These are phyloP conservation scores for Chlamydomonas applanata DNA, from an alignment of 139 green algal species.

Conservation along the genomic window DNA sequence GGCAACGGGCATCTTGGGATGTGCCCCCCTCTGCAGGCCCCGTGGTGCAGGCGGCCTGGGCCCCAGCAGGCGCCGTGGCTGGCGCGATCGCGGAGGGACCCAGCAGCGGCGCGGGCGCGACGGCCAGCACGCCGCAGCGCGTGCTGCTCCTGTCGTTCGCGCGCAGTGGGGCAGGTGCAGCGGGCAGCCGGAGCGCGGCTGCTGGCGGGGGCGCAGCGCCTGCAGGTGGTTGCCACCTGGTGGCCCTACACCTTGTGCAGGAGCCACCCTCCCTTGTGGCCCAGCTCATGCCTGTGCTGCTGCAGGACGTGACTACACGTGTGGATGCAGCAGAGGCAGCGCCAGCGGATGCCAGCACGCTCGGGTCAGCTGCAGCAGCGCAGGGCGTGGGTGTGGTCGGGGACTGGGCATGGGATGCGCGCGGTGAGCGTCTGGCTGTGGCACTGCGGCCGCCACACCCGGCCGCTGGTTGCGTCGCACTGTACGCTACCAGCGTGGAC, in stretches of 20 bases:
- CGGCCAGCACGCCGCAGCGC: neutral
- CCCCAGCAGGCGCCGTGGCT: neutral
- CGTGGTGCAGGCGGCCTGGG: neutral
- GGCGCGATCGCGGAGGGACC: neutral
- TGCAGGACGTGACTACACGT: constrained; percentile 24
- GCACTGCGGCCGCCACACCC: constrained; percentile 25
- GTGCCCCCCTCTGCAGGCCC: neutral
- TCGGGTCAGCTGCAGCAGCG: neutral
- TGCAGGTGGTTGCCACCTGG: constrained; percentile 7
- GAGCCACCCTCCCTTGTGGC: constrained; percentile 21
- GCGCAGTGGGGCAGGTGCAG: too few relatives aligned
- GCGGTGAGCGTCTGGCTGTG: constrained; percentile 29
- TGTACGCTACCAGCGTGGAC: constrained; percentile 35
- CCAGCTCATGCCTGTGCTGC: constrained; percentile 29
- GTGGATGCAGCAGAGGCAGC: neutral
- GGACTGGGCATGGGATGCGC: constrained; percentile 39
- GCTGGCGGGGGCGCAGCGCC: neutral
- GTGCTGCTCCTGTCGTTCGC: constrained; percentile 31
- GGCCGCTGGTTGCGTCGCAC: constrained; percentile 30
- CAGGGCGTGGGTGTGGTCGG: neutral
- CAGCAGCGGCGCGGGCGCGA: neutral
- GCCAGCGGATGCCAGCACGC: too few relatives aligned
- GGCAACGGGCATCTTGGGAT: constrained; percentile 19
- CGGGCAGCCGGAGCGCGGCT: too few relatives aligned
- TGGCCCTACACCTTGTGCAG: constrained; percentile 40